phyloP scores from a whole-genome alignment of 306 rosid genomes.

The Abrus pulchellus region DNA sequence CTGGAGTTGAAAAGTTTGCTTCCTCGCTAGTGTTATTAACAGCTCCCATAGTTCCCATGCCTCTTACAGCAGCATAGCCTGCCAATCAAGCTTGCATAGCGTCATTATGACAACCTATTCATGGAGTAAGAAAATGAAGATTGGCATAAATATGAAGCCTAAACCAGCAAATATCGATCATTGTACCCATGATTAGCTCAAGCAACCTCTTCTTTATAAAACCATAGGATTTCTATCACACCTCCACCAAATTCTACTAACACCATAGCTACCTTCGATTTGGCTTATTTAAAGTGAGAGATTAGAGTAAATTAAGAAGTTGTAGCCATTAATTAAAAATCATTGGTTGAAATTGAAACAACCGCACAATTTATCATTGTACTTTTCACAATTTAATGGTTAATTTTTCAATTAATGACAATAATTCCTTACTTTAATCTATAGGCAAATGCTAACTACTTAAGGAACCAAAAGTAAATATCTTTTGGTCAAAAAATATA shows the following conservation, averaged over 20 bases:
- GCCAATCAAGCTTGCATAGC: constrained; percentile 61
- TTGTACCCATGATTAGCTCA: constrained; percentile 34
- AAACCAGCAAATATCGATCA: constrained; percentile 25
- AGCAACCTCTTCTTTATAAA: neutral
- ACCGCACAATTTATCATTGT: neutral
- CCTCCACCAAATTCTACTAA: constrained; percentile 11
- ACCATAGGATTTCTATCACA: constrained; percentile 10
- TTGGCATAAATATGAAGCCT: constrained; percentile 37
- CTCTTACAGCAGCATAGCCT: constrained; percentile 76
- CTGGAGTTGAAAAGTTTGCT: constrained; percentile 62
- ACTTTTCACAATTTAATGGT: neutral
- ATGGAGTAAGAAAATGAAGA: constrained; percentile 37
- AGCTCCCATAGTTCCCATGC: constrained; percentile 62
- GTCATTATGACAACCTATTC: constrained; percentile 45
- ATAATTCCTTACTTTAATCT: neutral
- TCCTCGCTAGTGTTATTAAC: constrained; percentile 58
- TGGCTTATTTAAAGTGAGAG: no score
- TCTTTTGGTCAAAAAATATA: no score
- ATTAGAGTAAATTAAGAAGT: no score
- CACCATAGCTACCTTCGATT: neutral
- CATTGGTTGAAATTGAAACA: neutral
- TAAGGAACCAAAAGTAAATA: no score
- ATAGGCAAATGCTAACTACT: no score
- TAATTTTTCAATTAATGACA: neutral
- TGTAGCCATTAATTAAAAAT: no score